These are phyloP conservation scores for Nematocida sp. DNA, from an alignment of 371 early-diverging fungal genomes.

Conservation along the genomic window DNA sequence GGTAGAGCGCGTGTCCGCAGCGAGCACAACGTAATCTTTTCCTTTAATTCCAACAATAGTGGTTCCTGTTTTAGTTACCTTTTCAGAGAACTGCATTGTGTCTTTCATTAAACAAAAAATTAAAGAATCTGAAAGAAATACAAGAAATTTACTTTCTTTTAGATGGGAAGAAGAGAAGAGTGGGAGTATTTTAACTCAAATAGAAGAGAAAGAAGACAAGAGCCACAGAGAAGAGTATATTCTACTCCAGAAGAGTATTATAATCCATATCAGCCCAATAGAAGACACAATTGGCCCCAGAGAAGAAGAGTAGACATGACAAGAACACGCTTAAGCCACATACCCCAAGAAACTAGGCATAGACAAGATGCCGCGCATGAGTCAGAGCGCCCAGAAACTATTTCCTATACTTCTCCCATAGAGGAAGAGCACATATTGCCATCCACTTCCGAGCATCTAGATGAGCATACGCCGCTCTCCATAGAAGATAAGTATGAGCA, in stretches of 20 bases:
- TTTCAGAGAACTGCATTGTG: neutral
- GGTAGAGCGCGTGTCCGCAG: conserved; percentile 98
- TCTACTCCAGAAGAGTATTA: neutral
- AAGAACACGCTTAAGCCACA: too few relatives aligned
- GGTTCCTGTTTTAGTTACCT: conserved; percentile 81
- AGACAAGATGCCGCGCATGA: too few relatives aligned
- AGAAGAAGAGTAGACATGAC: too few relatives aligned
- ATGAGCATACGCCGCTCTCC: too few relatives aligned
- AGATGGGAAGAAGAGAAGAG: conserved; percentile 10
- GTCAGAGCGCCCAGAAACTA: too few relatives aligned
- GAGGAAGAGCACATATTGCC: too few relatives aligned
- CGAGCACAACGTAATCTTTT: conserved; percentile 80
- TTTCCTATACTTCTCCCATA: too few relatives aligned
- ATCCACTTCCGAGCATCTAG: too few relatives aligned
- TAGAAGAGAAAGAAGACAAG: conserved; percentile 4
- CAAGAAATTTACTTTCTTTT: conserved; percentile 22
- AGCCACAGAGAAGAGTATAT: neutral
- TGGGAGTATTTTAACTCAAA: neutral
- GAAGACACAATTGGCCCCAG: conserved; percentile 1
- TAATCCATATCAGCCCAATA: neutral
- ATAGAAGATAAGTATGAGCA: too few relatives aligned
- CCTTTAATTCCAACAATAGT: conserved; percentile 73
- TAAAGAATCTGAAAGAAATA: too few relatives aligned
- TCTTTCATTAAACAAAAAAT: conserved; percentile 43
- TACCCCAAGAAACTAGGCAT: too few relatives aligned